phyloP scores from a whole-genome alignment of 2,329 filamentous ascomycete species.

The Exophiala alcalophila region DNA sequence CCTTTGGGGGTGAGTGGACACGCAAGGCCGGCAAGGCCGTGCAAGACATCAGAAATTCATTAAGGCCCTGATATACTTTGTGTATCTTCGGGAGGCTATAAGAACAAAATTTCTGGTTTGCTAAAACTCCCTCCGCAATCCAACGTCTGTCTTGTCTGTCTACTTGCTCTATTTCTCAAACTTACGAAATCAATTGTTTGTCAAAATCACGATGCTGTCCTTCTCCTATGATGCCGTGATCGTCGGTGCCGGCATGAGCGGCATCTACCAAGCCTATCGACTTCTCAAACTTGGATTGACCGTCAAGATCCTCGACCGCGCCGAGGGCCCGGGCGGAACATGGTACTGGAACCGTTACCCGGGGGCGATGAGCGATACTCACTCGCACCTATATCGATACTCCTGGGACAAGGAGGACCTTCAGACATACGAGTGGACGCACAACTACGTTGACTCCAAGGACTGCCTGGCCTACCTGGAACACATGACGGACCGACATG shows the following conservation, averaged over 20 bases:
- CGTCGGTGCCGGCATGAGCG: slow-evolving; percentile 37
- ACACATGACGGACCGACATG: slow-evolving; percentile 44
- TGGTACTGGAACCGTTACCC: slow-evolving; percentile 41
- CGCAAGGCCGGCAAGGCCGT: not conserved
- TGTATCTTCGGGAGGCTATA: too few species aligned
- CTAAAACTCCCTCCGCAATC: too few species aligned
- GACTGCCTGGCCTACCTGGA: slow-evolving; percentile 48
- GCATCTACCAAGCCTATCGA: slow-evolving; percentile 52
- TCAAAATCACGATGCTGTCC: not conserved
- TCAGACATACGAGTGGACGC: slow-evolving; percentile 33
- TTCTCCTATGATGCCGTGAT: slow-evolving; percentile 29
- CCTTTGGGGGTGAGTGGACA: not conserved
- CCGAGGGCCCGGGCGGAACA: slow-evolving; percentile 35
- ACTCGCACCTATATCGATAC: slow-evolving; percentile 48
- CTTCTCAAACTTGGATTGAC: slow-evolving; percentile 51
- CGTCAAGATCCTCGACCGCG: slow-evolving; percentile 50
- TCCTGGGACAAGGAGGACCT: slow-evolving; percentile 46
- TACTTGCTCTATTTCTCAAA: not conserved
- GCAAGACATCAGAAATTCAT: too few species aligned
- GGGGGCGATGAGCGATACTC: slow-evolving; percentile 42
- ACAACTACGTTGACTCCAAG: slow-evolving; percentile 35
- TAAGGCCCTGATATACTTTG: too few species aligned
- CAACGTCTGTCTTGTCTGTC: too few species aligned
- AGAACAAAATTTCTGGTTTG: too few species aligned
- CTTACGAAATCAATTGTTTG: not conserved